Conservation (phyloP, 2,329 filamentous ascomycete species). For the Calonectria montana region DNA sequence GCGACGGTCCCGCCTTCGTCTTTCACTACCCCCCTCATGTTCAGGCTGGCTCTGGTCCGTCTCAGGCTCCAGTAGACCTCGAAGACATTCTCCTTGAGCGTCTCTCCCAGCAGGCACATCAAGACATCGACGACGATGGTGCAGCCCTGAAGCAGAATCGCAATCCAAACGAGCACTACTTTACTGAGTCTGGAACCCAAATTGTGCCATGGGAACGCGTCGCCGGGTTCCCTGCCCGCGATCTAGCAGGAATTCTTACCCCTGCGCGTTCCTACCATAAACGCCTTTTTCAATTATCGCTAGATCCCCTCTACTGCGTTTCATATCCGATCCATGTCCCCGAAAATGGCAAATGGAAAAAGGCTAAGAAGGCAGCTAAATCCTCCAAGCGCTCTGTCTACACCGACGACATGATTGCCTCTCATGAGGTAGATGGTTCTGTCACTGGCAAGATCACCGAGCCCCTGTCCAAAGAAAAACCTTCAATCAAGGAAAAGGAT, state of each 20-base stretch:
- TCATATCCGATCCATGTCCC: slow-evolving; percentile 87
- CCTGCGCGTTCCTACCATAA: slow-evolving; percentile 83
- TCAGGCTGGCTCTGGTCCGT: slow-evolving; percentile 49
- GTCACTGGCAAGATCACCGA: slow-evolving; percentile 41
- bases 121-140: slow-evolving; percentile 50
- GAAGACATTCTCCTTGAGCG: slow-evolving; percentile 65
- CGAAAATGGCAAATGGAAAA: slow-evolving; percentile 83
- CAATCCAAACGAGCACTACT: slow-evolving; percentile 65
- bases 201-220: slow-evolving; percentile 78
- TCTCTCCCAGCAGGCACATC: slow-evolving; percentile 52
- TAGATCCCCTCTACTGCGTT: slow-evolving; percentile 83
- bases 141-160: slow-evolving; percentile 60
- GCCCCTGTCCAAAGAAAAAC: slow-evolving; percentile 39
- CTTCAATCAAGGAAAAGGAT: slow-evolving; percentile 40
- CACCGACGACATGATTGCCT: slow-evolving; percentile 45
- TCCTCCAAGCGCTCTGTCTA: slow-evolving; percentile 50
- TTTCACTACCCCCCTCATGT: slow-evolving; percentile 86
- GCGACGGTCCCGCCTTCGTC: slow-evolving; percentile 83
- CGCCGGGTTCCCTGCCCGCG: slow-evolving; percentile 78
- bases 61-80: slow-evolving; percentile 53
- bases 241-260: slow-evolving; percentile 83
- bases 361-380: slow-evolving; percentile 65
- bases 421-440: slow-evolving; percentile 44
- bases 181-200: slow-evolving; percentile 66
- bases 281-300: slow-evolving; percentile 81